Evolutionary conservation across 2,329 filamentous ascomycete species (phyloP).

Genomic region (Aureobasidium melanogenum): DNA sequence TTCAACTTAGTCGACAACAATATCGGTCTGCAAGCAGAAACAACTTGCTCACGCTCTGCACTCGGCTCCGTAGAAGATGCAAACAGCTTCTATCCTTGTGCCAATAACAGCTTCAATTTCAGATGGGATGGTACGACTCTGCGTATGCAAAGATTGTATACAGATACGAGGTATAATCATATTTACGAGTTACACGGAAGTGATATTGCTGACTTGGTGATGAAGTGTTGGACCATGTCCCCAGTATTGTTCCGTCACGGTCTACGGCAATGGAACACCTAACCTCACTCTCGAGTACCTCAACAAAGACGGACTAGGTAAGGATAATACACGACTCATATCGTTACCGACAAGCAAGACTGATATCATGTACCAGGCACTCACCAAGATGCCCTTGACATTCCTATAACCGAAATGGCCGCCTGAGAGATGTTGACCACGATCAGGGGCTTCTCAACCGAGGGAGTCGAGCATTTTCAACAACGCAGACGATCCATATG

Average conservation of each 20-base stretch:
- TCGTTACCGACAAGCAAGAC: neutral
- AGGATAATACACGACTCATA: neutral
- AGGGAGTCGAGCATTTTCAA: neutral
- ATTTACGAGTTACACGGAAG: neutral
- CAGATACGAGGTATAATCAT: conserved; percentile 18
- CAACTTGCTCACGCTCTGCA: conserved; percentile 16
- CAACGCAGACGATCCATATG: neutral
- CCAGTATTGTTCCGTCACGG: neutral
- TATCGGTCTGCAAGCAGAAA: conserved; percentile 19
- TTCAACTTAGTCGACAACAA: conserved; percentile 23
- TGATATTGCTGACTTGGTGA: neutral
- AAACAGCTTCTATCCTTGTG: conserved; percentile 18
- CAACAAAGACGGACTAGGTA: neutral
- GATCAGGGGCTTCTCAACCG: neutral
- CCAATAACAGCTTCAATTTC: conserved; percentile 18
- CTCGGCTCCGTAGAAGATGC: conserved; percentile 12
- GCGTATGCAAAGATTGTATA: conserved; percentile 17
- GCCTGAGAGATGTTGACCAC: neutral
- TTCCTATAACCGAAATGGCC: neutral
- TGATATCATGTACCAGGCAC: neutral
- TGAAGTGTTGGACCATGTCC: conserved; percentile 1
- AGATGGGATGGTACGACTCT: conserved; percentile 15
- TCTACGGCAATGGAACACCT: neutral
- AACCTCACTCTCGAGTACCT: neutral
- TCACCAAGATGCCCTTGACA: neutral